Percentiles rank a stretch among this genome's conserved stretches.
These are phyloP conservation scores for Dactylellina sp. DNA, from an alignment of 2,329 filamentous ascomycete genomes.

Conservation along the genomic window DNA sequence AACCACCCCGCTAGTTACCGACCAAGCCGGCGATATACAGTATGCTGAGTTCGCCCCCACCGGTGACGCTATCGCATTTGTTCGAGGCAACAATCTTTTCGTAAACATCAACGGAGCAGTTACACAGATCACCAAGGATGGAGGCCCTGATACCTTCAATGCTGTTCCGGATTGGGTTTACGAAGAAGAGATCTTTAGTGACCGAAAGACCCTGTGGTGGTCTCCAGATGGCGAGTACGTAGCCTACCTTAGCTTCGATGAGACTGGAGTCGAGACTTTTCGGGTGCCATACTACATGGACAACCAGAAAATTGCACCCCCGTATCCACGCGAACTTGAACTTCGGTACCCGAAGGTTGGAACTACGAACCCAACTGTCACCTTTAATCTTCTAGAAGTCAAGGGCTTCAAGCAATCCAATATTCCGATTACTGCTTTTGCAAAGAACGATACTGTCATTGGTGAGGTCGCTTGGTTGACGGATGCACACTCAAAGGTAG, in stretches of 20 bases:
- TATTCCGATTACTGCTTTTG: slow-evolving; percentile 71
- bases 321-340: slow-evolving; percentile 73
- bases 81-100: slow-evolving; percentile 75
- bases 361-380: slow-evolving; percentile 74
- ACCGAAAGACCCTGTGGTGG: slow-evolving; percentile 69
- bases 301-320: slow-evolving; percentile 69
- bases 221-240: slow-evolving; percentile 70
- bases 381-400: slow-evolving; percentile 71
- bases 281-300: slow-evolving; percentile 76
- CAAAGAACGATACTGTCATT: slow-evolving; percentile 72
- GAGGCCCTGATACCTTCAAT: slow-evolving; percentile 73
- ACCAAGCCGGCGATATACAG: slow-evolving; percentile 74
- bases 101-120: slow-evolving; percentile 70
- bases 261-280: slow-evolving; percentile 75
- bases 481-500: slow-evolving; percentile 70
- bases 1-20: slow-evolving; percentile 69
- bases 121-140: slow-evolving; percentile 71
- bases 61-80: slow-evolving; percentile 74
- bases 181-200: slow-evolving; percentile 71
- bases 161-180: slow-evolving; percentile 75
- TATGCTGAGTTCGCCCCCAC: slow-evolving; percentile 73
- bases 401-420: slow-evolving; percentile 64
- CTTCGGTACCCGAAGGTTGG: slow-evolving; percentile 77
- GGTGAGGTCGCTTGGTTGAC: slow-evolving; percentile 78
- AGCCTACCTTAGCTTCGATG: slow-evolving; percentile 71